Percentiles rank a stretch among this genome's conserved stretches.
Conservation (phyloP, 805 yeast species). For the Kluyveromyces siamensis region DNA sequence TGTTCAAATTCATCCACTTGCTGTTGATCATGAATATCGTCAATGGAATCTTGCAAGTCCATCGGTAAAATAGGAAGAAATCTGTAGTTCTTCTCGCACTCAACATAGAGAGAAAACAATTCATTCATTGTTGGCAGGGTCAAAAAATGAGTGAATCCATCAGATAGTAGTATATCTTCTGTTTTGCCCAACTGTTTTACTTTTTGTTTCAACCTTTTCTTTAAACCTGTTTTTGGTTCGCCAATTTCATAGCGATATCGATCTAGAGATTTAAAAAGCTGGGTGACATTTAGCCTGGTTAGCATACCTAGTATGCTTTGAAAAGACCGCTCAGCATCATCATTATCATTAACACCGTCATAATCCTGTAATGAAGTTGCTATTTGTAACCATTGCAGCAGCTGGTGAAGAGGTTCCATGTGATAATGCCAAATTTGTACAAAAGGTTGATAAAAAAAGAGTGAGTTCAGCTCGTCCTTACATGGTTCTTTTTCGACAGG, state of each 20-base stretch:
- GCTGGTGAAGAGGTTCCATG: conserved; percentile 63
- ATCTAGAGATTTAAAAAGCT: conserved; percentile 60
- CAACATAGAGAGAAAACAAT: conserved; percentile 64
- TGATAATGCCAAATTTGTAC: conserved; percentile 58
- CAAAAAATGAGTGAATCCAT: conserved; percentile 28
- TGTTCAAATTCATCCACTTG: conserved; percentile 42
- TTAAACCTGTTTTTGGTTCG: conserved; percentile 48
- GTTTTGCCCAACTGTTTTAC: neutral
- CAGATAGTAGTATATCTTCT: neutral
- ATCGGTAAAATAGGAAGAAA: conserved; percentile 69
- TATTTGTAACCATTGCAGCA: conserved; percentile 87
- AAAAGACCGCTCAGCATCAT: conserved; percentile 47
- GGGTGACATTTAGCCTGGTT: conserved; percentile 54
- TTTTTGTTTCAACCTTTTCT: conserved; percentile 34
- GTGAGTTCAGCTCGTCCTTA: conserved; percentile 28
- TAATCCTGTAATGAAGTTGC: conserved; percentile 49
- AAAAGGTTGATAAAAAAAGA: conserved; percentile 57
- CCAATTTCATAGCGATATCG: conserved; percentile 78
- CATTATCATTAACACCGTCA: neutral
- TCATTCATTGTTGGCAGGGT: conserved; percentile 69
- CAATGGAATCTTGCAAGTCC: conserved; percentile 61
- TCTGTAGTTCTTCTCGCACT: conserved; percentile 38
- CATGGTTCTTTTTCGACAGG: conserved; percentile 9
- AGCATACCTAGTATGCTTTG: conserved; percentile 44
- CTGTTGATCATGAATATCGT: conserved; percentile 47